A percentile compares a stretch with the other conserved stretches of the same genome.
Evolutionary conservation across 2,329 filamentous ascomycete genomes (phyloP).

Genomic region (Stagonosporopsis rhizophila): DNA sequence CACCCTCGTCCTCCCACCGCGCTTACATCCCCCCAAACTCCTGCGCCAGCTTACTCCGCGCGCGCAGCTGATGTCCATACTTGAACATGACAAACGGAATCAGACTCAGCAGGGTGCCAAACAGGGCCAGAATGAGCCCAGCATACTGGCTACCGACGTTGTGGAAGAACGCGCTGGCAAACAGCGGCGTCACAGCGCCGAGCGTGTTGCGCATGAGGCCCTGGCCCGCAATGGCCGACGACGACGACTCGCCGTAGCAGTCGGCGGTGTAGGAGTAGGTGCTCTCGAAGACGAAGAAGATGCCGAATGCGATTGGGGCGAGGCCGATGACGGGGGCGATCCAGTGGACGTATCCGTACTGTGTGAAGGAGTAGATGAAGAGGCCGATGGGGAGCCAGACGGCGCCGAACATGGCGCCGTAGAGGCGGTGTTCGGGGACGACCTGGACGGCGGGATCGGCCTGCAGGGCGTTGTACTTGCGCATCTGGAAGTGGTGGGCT

Average conservation of each 20-base stretch:
- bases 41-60: slow-evolving; percentile 51
- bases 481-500: slow-evolving; percentile 60
- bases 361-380: slow-evolving; percentile 61
- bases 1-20: no score
- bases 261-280: slow-evolving; percentile 61
- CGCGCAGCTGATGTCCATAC: slow-evolving; percentile 50
- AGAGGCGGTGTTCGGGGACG: slow-evolving; percentile 46
- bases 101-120: slow-evolving; percentile 53
- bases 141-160: slow-evolving; percentile 62
- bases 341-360: slow-evolving; percentile 59
- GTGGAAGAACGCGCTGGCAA: slow-evolving; percentile 61
- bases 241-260: slow-evolving; percentile 58
- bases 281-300: slow-evolving; percentile 60
- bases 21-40: slow-evolving; percentile 26
- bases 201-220: slow-evolving; percentile 62
- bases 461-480: slow-evolving; percentile 56
- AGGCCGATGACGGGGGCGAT: slow-evolving; percentile 59
- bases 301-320: slow-evolving; percentile 59
- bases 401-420: slow-evolving; percentile 43
- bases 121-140: slow-evolving; percentile 57
- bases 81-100: slow-evolving; percentile 56
- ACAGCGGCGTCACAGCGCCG: slow-evolving; percentile 60
- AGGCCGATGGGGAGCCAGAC: slow-evolving; percentile 42
- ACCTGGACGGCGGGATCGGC: slow-evolving; percentile 46
- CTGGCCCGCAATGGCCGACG: slow-evolving; percentile 58